Evolutionary conservation across 2,329 filamentous ascomycete genomes (phyloP).

Genomic region (Trichoderma gracile): DNA sequence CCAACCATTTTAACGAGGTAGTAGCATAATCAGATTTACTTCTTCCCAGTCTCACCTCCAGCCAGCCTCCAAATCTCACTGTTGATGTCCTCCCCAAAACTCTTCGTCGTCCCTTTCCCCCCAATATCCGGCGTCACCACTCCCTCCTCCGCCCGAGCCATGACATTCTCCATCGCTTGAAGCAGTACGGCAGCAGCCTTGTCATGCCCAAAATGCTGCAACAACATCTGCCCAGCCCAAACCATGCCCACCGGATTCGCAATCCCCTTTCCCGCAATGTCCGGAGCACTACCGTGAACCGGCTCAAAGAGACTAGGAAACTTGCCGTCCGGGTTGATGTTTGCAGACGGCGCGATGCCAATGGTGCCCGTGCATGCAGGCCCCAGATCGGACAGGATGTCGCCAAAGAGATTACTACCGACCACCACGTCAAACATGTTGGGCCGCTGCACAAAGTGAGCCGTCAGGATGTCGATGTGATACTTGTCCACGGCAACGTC

Average conservation of each 20-base stretch:
- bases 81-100: conserved; percentile 31
- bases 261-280: conserved; percentile 71
- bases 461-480: conserved; percentile 67
- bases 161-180: conserved; percentile 63
- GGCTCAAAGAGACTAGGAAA: conserved; percentile 61
- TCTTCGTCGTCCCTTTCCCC: conserved; percentile 33
- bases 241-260: conserved; percentile 64
- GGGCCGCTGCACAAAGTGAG: conserved; percentile 62
- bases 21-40: no score
- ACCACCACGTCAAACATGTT: conserved; percentile 63
- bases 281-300: conserved; percentile 71
- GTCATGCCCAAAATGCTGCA: conserved; percentile 33
- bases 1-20: no score
- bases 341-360: conserved; percentile 70
- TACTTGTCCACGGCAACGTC: conserved; percentile 65
- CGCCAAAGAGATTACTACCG: conserved; percentile 63
- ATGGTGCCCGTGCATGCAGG: conserved; percentile 70
- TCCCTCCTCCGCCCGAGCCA: conserved; percentile 45
- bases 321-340: conserved; percentile 49
- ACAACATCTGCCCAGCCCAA: conserved; percentile 60
- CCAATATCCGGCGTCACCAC: conserved; percentile 39
- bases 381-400: conserved; percentile 71
- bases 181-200: conserved; percentile 54
- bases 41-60: background rate
- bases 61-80: conserved; percentile 27